Percentiles rank a stretch among this genome's conserved stretches.
Evolutionary conservation across 768 basidiomycete species (phyloP).

Genomic region (Lentinula sp.): DNA sequence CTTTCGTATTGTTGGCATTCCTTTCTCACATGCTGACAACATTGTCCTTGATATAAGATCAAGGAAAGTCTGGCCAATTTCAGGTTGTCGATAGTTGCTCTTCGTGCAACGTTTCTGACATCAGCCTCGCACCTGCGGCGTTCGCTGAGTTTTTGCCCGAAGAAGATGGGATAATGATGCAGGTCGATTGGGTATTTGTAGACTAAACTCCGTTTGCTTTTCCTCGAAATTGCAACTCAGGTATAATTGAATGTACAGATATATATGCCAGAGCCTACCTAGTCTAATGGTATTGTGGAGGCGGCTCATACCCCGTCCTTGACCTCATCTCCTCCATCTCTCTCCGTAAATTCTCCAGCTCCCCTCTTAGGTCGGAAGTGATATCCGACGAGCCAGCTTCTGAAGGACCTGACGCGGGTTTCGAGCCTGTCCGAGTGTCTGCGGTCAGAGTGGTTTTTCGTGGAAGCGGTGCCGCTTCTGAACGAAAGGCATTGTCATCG

Average conservation of each 20-base stretch:
- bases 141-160: background rate
- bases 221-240: background rate
- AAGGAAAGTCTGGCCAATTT: background rate
- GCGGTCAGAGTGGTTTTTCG: background rate
- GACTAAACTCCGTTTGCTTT: background rate
- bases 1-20: background rate
- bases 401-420: background rate
- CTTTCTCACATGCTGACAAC: background rate
- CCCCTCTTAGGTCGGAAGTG: constrained; percentile 4
- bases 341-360: constrained; percentile 10
- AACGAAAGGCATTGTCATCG: background rate
- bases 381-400: background rate
- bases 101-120: background rate
- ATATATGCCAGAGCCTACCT: background rate
- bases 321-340: constrained; percentile 12
- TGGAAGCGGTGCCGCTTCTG: background rate
- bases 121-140: background rate
- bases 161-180: background rate
- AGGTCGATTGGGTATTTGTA: background rate
- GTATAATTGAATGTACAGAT: background rate
- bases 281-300: constrained; percentile 5
- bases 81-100: background rate
- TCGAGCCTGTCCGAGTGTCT: background rate
- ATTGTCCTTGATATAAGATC: background rate
- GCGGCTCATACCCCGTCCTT: constrained; percentile 8